A percentile compares a stretch with the other conserved stretches of the same genome.
Conservation (phyloP, 2,329 filamentous ascomycete genomes). For the Colletotrichum navitas region DNA sequence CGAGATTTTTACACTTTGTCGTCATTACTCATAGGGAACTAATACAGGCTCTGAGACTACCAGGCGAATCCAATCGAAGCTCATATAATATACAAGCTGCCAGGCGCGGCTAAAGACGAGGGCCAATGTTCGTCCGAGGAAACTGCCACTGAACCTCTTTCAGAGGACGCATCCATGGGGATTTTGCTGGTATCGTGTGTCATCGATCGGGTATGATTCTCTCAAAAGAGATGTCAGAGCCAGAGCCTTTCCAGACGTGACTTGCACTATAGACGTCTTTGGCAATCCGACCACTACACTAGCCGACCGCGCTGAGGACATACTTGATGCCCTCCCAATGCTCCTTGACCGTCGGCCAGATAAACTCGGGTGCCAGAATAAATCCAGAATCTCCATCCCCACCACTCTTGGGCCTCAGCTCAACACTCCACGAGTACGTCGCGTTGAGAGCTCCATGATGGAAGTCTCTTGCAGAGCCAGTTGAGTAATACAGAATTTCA, state of each 20-base stretch:
- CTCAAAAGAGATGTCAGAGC: neutral
- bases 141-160: neutral
- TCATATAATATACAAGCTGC: neutral
- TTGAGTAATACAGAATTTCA: constrained; percentile 45
- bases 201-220: neutral
- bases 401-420: constrained; percentile 42
- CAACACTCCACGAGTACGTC: constrained; percentile 45
- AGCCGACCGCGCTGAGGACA: constrained; percentile 23
- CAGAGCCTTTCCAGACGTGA: neutral
- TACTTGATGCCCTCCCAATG: constrained; percentile 44
- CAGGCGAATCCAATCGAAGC: neutral
- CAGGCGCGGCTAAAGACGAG: neutral
- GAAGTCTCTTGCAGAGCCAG: constrained; percentile 44
- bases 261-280: neutral
- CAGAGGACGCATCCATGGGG: neutral
- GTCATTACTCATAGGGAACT: neutral
- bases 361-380: constrained; percentile 43
- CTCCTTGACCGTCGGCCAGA: constrained; percentile 44
- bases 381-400: constrained; percentile 40
- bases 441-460: constrained; percentile 44
- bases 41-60: neutral
- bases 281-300: neutral
- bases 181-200: neutral
- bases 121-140: neutral
- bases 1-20: neutral